phyloP scores from a whole-genome alignment of 1,284 basidiomycete genomes.

The Ustilago cynodontis region DNA sequence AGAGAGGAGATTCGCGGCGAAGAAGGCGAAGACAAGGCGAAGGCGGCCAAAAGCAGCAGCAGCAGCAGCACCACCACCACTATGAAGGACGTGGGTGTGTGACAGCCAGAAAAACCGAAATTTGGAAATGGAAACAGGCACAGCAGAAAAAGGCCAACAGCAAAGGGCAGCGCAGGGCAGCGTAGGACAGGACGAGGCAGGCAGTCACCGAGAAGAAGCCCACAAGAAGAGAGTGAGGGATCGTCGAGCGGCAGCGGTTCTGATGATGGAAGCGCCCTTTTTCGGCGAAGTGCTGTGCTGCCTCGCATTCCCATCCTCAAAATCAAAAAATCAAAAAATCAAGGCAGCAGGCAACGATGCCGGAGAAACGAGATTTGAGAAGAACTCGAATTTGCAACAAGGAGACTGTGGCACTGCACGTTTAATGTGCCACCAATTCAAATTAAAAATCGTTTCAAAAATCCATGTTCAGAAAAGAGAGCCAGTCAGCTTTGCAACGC shows the following conservation, averaged over 20 bases:
- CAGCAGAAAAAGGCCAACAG: no score
- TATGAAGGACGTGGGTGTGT: conserved; percentile 3
- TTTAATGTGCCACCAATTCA: neutral
- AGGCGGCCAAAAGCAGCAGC: neutral
- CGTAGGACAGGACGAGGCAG: neutral
- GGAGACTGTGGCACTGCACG: neutral
- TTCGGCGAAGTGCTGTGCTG: conserved; percentile 17
- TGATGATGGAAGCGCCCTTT: conserved; percentile 19
- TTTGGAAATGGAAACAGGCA: neutral
- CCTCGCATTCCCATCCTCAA: no score
- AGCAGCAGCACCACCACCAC: neutral
- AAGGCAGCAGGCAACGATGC: neutral
- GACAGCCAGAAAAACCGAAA: conserved; percentile 12
- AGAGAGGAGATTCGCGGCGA: neutral
- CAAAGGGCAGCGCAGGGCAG: no score
- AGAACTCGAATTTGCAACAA: neutral
- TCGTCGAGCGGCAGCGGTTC: conserved; percentile 39
- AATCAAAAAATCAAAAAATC: neutral
- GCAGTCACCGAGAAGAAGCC: neutral
- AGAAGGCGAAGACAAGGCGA: neutral
- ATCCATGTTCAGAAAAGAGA: neutral
- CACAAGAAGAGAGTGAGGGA: conserved; percentile 7
- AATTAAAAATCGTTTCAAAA: neutral
- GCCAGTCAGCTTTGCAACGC: neutral
- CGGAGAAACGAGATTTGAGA: conserved; percentile 8